Conservation (phyloP, 257 asterid species). For the Solanum habrochaites region DNA sequence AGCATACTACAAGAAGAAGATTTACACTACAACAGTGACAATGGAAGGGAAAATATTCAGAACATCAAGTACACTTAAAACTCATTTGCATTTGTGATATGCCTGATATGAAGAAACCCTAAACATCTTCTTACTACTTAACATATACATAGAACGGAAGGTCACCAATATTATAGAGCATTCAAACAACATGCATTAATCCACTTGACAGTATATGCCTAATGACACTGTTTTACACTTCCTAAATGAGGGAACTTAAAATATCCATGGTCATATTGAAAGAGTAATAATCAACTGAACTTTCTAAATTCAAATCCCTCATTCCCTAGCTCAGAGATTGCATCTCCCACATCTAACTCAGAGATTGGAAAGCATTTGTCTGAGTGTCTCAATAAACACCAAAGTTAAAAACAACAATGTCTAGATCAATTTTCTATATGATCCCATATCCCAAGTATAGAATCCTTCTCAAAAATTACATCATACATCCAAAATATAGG, state of each 20-base stretch:
- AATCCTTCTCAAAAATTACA: neutral
- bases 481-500: neutral
- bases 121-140: neutral
- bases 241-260: neutral
- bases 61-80: neutral
- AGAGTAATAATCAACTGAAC: neutral
- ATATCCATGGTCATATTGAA: neutral
- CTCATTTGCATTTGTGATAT: neutral
- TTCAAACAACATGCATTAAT: neutral
- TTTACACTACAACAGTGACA: neutral
- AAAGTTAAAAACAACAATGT: neutral
- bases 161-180: neutral
- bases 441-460: neutral
- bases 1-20: neutral
- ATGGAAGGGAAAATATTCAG: neutral
- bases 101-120: neutral
- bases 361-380: neutral
- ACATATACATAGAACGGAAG: neutral
- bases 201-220: neutral
- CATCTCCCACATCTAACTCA: neutral
- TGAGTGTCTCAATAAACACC: neutral
- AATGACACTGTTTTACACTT: neutral
- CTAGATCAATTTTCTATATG: neutral
- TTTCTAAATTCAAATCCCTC: neutral
- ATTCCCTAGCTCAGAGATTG: neutral